Percentiles rank a stretch among this genome's conserved stretches.
Evolutionary conservation across 192 early-diverging fungal species (phyloP).

Genomic region (Dissophora globulifera): DNA sequence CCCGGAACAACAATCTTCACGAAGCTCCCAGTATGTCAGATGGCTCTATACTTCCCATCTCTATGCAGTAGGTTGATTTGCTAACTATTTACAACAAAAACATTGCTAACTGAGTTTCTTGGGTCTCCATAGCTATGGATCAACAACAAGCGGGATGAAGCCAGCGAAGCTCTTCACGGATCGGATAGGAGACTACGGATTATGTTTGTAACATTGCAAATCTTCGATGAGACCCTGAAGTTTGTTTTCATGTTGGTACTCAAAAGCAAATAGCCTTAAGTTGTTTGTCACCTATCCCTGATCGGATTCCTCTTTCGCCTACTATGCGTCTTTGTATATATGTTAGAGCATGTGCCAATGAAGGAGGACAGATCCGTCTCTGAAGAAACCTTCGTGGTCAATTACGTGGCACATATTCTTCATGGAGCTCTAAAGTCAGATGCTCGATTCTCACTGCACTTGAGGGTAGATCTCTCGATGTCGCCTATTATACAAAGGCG

Average conservation of each 20-base stretch:
- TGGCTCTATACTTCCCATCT: not conserved
- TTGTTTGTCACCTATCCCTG: not conserved
- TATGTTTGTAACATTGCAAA: conserved; percentile 32
- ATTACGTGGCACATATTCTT: conserved; percentile 20
- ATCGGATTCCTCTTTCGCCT: not conserved
- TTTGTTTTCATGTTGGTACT: conserved; percentile 2
- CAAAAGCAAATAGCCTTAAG: not conserved
- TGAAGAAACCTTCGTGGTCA: conserved; percentile 26
- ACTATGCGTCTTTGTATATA: conserved; percentile 6
- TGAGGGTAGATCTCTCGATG: conserved; percentile 15
- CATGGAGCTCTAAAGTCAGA: conserved; percentile 8
- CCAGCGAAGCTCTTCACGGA: conserved; percentile 1
- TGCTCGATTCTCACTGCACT: conserved; percentile 9
- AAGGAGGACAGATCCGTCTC: conserved; percentile 24
- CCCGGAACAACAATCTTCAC: too few relatives aligned
- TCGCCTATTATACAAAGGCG: not conserved
- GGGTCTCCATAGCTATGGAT: not conserved
- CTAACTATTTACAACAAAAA: conserved; percentile 4
- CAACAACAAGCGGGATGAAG: not conserved
- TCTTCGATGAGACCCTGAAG: not conserved
- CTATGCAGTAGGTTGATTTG: not conserved
- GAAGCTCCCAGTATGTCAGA: conserved; percentile 19
- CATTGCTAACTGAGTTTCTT: not conserved
- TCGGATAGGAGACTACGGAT: conserved; percentile 11
- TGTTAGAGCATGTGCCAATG: conserved; percentile 10